A percentile compares a stretch with the other conserved stretches of the same genome.
Evolutionary conservation across 805 yeast genomes (phyloP).

Genomic region (Ogataea minuta): DNA sequence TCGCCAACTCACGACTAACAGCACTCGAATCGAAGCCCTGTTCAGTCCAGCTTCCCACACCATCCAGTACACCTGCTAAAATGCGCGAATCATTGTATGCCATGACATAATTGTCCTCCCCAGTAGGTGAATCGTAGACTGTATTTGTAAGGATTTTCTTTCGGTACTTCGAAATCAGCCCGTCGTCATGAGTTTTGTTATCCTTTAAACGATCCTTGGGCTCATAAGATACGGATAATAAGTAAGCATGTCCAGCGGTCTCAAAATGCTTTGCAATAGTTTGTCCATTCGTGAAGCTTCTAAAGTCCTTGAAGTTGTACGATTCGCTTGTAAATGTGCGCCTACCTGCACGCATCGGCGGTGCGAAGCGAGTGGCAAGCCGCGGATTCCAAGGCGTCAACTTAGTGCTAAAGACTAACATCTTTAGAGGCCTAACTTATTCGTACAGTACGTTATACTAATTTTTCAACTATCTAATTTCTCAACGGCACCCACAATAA

Average conservation of each 20-base stretch:
- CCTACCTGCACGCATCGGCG: constrained; percentile 1
- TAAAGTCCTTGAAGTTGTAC: constrained; percentile 18
- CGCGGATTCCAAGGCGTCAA: background rate
- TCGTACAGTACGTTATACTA: constrained; percentile 8
- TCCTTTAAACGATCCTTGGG: constrained; percentile 63
- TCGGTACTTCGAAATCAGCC: constrained; percentile 28
- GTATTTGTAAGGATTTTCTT: constrained; percentile 23
- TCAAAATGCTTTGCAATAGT: constrained; percentile 26
- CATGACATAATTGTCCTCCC: constrained; percentile 73
- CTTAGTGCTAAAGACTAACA: constrained; percentile 1
- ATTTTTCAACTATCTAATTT: constrained; percentile 36
- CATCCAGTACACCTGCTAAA: constrained; percentile 87
- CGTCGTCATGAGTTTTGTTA: constrained; percentile 36
- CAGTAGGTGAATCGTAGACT: constrained; percentile 54
- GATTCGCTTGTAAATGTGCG: constrained; percentile 26
- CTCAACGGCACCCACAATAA: constrained; percentile 63
- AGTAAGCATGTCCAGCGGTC: constrained; percentile 39
- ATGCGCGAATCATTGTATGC: constrained; percentile 43
- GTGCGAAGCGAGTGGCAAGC: background rate
- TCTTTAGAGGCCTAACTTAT: constrained; percentile 1
- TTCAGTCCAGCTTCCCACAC: constrained; percentile 97
- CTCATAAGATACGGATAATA: constrained; percentile 67
- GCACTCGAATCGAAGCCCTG: constrained; percentile 89
- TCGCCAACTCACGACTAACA: constrained; percentile 76
- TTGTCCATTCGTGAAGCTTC: constrained; percentile 30